Evolutionary conservation across 1,284 basidiomycete genomes (phyloP).

Genomic region (Apiotrichum veenhuisii): DNA sequence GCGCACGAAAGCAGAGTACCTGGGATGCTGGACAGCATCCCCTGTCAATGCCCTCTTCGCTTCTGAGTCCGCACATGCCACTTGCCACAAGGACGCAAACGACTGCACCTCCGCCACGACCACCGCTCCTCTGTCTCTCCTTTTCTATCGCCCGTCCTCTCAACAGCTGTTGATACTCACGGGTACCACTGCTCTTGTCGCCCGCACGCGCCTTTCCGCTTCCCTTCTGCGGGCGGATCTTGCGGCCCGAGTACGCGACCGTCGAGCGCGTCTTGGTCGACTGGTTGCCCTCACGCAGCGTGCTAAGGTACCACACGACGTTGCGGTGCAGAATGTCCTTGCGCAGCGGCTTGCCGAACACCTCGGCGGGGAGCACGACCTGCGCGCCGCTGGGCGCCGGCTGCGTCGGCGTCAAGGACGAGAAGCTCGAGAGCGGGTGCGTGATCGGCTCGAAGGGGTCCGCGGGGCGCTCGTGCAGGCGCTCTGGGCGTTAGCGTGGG

Average conservation of each 20-base stretch:
- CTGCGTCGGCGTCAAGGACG: conserved; percentile 34
- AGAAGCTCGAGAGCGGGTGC: conserved; percentile 43
- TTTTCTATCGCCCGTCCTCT: too few relatives aligned
- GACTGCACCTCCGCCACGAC: too few relatives aligned
- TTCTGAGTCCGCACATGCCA: too few relatives aligned
- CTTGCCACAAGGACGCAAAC: too few relatives aligned
- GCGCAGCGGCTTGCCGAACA: conserved; percentile 83
- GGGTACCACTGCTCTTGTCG: conserved; percentile 80
- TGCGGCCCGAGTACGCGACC: conserved; percentile 80
- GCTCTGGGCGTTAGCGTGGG: conserved; percentile 8
- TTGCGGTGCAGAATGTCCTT: conserved; percentile 91
- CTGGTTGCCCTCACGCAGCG: conserved; percentile 62
- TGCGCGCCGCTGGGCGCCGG: conserved; percentile 16
- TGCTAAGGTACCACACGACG: conserved; percentile 82
- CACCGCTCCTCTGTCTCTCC: not conserved
- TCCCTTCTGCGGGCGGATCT: conserved; percentile 90
- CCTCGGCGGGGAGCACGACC: conserved; percentile 40
- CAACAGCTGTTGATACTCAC: conserved; percentile 45
- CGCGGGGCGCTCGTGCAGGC: conserved; percentile 9
- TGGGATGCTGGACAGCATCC: too few relatives aligned
- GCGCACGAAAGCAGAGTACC: too few relatives aligned
- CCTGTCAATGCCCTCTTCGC: too few relatives aligned
- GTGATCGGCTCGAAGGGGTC: conserved; percentile 27
- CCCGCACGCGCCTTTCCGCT: conserved; percentile 85
- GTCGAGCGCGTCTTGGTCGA: conserved; percentile 83